A percentile compares a stretch with the other conserved stretches of the same genome.
Evolutionary conservation across 1,139 yeast genomes (phyloP).

Genomic region (Scheffersomyces quercinus): DNA sequence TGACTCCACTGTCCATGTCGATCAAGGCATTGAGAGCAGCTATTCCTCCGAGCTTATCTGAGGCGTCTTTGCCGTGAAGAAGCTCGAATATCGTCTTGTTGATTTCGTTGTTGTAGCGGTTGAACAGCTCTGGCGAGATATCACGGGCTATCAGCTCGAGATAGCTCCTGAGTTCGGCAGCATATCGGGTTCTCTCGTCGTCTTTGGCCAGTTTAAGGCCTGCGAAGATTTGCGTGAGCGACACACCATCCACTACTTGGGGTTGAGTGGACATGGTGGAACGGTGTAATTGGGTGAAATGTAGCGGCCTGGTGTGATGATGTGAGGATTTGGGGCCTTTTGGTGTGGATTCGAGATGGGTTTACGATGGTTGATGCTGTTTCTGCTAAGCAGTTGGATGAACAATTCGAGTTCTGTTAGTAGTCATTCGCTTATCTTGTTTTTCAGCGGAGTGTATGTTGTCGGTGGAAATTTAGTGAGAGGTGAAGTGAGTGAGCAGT

Average conservation of each 20-base stretch:
- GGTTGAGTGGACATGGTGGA: constrained; percentile 28
- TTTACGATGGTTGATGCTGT: no score
- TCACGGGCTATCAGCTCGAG: constrained; percentile 74
- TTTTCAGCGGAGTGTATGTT: no score
- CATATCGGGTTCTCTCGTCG: constrained; percentile 58
- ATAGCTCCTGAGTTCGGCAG: constrained; percentile 66
- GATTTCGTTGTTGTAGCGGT: constrained; percentile 79
- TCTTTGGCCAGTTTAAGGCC: constrained; percentile 52
- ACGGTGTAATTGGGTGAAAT: not conserved
- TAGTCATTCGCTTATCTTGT: no score
- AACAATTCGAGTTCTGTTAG: no score
- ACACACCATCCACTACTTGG: constrained; percentile 51
- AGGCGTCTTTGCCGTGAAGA: constrained; percentile 70
- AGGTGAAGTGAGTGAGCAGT: no score
- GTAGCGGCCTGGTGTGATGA: no score
- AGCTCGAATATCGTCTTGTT: constrained; percentile 87
- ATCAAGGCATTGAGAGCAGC: constrained; percentile 87
- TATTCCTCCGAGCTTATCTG: constrained; percentile 84
- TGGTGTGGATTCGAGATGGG: no score
- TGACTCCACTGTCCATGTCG: constrained; percentile 65
- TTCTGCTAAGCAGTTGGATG: no score
- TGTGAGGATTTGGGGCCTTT: no score
- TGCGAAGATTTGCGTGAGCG: constrained; percentile 53
- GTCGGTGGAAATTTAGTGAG: no score
- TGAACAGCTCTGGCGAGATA: constrained; percentile 72